These are phyloP conservation scores for Cercis canadensis DNA, from an alignment of 306 rosid species.

Conservation along the genomic window DNA sequence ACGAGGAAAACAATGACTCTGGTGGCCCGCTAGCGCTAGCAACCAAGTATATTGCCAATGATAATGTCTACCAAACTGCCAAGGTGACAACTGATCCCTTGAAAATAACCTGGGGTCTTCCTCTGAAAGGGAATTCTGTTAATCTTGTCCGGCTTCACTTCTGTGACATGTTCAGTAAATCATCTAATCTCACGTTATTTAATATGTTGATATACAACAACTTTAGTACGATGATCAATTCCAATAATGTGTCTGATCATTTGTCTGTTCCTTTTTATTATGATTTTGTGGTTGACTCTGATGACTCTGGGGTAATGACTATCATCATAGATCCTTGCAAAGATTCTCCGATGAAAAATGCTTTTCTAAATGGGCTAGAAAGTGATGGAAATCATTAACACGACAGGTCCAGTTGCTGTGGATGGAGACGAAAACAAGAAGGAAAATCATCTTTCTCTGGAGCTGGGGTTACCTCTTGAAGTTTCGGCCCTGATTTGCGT, in stretches of 20 bases:
- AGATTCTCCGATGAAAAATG: neutral
- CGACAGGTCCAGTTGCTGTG: neutral
- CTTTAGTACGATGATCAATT: accelerated
- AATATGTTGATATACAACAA: neutral
- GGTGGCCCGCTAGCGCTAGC: conserved; percentile 17
- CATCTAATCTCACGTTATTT: accelerated
- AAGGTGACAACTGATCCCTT: neutral
- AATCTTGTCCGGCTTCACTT: conserved; percentile 50
- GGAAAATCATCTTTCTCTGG: neutral
- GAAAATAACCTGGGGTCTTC: conserved; percentile 45
- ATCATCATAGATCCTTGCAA: neutral
- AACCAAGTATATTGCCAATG: conserved; percentile 5
- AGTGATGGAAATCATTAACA: conserved; percentile 41
- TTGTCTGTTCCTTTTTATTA: conserved; percentile 32
- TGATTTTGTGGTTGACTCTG: conserved; percentile 49
- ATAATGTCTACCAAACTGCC: conserved; percentile 17
- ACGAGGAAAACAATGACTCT: neutral
- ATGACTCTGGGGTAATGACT: conserved; percentile 13
- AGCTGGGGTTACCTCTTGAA: conserved; percentile 36
- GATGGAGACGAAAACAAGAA: neutral
- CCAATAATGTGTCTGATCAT: accelerated
- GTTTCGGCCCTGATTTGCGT: conserved; percentile 30
- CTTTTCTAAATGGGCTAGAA: conserved; percentile 54
- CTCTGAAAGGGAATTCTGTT: conserved; percentile 28
- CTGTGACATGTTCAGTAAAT: neutral